phyloP scores from a whole-genome alignment of 805 yeast genomes.

The Monosporozyma unispora region DNA sequence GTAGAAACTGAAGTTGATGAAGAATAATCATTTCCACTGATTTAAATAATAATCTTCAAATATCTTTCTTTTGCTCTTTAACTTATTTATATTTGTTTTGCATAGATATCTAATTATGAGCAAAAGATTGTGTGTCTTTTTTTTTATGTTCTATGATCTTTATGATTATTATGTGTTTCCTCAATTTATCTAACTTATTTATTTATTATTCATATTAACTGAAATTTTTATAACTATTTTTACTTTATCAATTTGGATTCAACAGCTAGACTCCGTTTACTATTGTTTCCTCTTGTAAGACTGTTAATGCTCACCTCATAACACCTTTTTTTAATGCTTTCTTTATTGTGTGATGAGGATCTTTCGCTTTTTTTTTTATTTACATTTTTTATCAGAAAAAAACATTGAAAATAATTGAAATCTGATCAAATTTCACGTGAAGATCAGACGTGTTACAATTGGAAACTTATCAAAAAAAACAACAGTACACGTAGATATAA shows the following conservation, averaged over 20 bases:
- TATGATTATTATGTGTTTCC: not conserved
- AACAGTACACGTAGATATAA: too few species aligned
- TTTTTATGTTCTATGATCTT: not conserved
- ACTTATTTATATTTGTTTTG: too few species aligned
- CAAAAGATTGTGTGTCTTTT: not conserved
- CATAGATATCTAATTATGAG: too few species aligned
- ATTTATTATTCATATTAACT: not conserved
- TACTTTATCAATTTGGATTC: too few species aligned
- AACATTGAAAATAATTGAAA: not conserved
- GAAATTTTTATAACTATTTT: not conserved
- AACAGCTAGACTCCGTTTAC: too few species aligned
- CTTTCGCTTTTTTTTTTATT: not conserved
- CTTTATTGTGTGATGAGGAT: not conserved
- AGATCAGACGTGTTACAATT: not conserved
- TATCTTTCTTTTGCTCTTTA: too few species aligned
- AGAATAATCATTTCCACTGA: too few species aligned
- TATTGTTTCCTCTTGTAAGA: too few species aligned
- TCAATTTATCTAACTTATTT: not conserved
- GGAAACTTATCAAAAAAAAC: too few species aligned
- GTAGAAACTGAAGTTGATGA: not conserved
- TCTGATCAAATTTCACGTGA: not conserved
- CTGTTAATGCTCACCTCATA: too few species aligned
- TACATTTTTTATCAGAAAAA: not conserved
- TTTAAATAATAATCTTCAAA: not conserved
- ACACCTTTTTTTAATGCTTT: too few species aligned